Base-by-base conservation (phyloP, 148 eudicot species). In the Amaranthus cruentus region DNA sequence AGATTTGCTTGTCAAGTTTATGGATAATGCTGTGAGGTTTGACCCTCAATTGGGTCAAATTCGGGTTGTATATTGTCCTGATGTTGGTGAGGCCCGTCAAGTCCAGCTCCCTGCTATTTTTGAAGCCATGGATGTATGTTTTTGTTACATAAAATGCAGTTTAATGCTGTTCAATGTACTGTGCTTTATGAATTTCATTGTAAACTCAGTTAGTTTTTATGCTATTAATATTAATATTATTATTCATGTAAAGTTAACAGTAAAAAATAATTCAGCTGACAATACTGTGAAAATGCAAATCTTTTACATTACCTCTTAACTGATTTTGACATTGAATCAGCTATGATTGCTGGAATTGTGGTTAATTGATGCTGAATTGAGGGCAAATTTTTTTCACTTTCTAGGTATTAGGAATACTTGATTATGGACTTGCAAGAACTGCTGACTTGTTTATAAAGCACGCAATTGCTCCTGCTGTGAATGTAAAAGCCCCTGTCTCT, bases 61-160 rank as follows among this genome's bases (percentile, higher is more conserved):
- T 76, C 76, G 75, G 55, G 85, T 95, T 67, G 81, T 80, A 76
- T 77, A 81, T 78, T 73, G 69, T 66, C 66, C 71, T 11, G 75
- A 62, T 80, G 48, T 80, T 58, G 83, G 86, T 69, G 91, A 55
- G 61, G 78, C 72, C 62, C 75, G 74, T 67, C 83, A 79, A 62
- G 76, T 90, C 67, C 85, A 90, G 85, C 97, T 95, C 73, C 84
- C 14, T 21, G 86, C 87, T 14, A 82, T 88, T 71, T 78, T 95
- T 81, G 84, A 87, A 85, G 97, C 99, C 71, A 90, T 95, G 99
- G 92, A 92, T 78, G 99, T 95, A 71, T 85, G 99, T 70, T 62
- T 48, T 6, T 48, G 7, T 46, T 3, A 47, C 62, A 51, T 6
- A 56, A n/a, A 53, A 62, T 55, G 68, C 53, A 62, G 59, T 6